Base-by-base conservation (phyloP, 345 rosid genomes). In the Ceriops decandra region DNA sequence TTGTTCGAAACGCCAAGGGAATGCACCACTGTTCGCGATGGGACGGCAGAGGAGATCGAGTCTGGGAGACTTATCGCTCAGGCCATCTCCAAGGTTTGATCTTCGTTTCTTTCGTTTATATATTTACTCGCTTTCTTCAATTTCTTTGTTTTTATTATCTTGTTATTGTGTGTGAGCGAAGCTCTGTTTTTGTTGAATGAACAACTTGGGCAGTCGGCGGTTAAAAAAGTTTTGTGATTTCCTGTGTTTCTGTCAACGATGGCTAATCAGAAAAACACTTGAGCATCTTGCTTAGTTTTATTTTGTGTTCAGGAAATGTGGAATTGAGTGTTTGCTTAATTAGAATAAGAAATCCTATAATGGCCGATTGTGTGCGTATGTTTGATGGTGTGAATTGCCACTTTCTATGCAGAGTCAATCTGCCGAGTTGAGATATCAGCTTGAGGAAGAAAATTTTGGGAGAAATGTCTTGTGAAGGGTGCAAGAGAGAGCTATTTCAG, bases 1-100 rank as follows among this genome's bases (percentile, higher is more conserved):
- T 56, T 91, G 76, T 93, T 93, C 22, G 98, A 93, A 70, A 82
- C 88, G 20, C 96, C 97, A 0, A 85, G 85, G 54, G 97, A 88
- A 52, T 93, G 98, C 66, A 62, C 78, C 72, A 88, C 85, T 8
- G 85, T 68, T 57, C 36, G 22, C 21, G 69, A 74, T 60, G 72
- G 66, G 21, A 62, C 17, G 28, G 7, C 22, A 27, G 74, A 72
- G 42, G 72, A 35, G 15, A 35, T 60, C 28, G 19, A n/a, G 15
- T n/a, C 10, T 42, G 73, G 68, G 26, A 38, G 56, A 36, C 32
- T 57, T 7, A 58, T 72, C 3, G 61, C 74, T 56, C 76, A 74
- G 35, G 75, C 79, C 24, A 26, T 73, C 1, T 76, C 74, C 63
- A 65, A 81, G 90, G 88, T 87, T 77, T 67, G 33, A 35, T 60